Base-by-base conservation (phyloP, 306 rosid genomes). In the Nissolia schottii region DNA sequence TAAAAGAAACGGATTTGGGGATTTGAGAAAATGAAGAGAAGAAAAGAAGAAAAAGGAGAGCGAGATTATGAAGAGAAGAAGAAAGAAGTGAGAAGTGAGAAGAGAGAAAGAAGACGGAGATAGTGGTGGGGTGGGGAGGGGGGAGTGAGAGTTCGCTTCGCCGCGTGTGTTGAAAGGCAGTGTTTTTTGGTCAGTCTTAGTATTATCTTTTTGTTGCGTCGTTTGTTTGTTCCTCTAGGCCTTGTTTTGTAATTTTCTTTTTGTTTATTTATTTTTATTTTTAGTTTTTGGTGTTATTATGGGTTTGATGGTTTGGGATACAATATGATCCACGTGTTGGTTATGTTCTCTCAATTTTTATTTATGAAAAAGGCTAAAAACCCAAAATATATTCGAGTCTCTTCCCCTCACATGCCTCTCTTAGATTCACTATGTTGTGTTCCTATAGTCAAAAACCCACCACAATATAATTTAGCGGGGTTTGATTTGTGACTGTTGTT, bases 161-260 rank as follows among this genome's bases (percentile, higher is more conserved):
- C 67, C 67, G 73, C 79, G 67, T 75, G 79, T 65, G 60, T 40
- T 3, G n/a, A 15, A 53, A 65, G 25, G 46, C 38, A 65, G 49
- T 41, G 59, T 65, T n/a, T n/a, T n/a, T n/a, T 67, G 55, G 11
- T 16, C 16, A 11, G 48, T 41, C 11, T 28, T 28, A 28, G 0
- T 4, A 4, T 7, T 16, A 7, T 23, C 54, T 12, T 48, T 18
- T 48, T 1, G 8, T 45, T 45, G 51, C 20, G 7, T 45, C 51
- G 8, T 10, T 38, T 38, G 49, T 41, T 41, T 41, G 49, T 37
- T 43, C n/a, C 50, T 43, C 46, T 5, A 5, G 46, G 46, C 6
- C n/a, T n/a, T n/a, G n/a, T 11, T 12, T 43, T 8, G 18, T 4
- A 3, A 13, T 43, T 43, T 43, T 43, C 1, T 2, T 11, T 3